phyloP scores from a whole-genome alignment of 2,329 filamentous ascomycete species.

The Fusarium bulbicola region DNA sequence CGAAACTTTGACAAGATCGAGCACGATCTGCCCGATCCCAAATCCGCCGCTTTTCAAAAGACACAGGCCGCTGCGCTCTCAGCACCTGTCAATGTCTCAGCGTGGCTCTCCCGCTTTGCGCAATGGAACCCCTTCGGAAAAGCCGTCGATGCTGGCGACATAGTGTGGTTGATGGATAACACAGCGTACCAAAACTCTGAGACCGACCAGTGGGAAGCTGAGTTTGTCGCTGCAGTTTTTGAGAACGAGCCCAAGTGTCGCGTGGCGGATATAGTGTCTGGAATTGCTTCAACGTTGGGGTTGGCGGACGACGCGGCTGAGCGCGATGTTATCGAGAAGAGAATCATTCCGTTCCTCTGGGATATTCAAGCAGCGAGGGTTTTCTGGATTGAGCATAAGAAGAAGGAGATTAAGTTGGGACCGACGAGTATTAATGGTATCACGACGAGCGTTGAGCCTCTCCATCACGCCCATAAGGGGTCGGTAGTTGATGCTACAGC shows the following conservation, averaged over 20 bases:
- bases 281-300: conserved; percentile 74
- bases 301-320: conserved; percentile 68
- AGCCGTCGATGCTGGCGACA: conserved; percentile 70
- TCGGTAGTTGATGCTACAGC: conserved; percentile 58
- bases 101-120: conserved; percentile 59
- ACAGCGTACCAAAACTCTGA: conserved; percentile 73
- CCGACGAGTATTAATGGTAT: conserved; percentile 79
- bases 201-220: conserved; percentile 74
- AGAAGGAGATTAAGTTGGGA: conserved; percentile 64
- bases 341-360: conserved; percentile 82
- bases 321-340: conserved; percentile 68
- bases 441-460: conserved; percentile 67
- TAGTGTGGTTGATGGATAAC: conserved; percentile 91
- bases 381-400: conserved; percentile 69
- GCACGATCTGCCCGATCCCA: conserved; percentile 54
- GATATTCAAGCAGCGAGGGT: conserved; percentile 75
- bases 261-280: conserved; percentile 73
- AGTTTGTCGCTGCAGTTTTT: conserved; percentile 86
- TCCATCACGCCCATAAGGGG: conserved; percentile 60
- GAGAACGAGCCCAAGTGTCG: conserved; percentile 74
- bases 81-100: conserved; percentile 32
- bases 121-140: conserved; percentile 66
- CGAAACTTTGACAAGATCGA: conserved; percentile 62
- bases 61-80: conserved; percentile 47
- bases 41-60: conserved; percentile 43